Evolutionary conservation across 257 asterid species (phyloP).

Genomic region (Capsicum pubescens): DNA sequence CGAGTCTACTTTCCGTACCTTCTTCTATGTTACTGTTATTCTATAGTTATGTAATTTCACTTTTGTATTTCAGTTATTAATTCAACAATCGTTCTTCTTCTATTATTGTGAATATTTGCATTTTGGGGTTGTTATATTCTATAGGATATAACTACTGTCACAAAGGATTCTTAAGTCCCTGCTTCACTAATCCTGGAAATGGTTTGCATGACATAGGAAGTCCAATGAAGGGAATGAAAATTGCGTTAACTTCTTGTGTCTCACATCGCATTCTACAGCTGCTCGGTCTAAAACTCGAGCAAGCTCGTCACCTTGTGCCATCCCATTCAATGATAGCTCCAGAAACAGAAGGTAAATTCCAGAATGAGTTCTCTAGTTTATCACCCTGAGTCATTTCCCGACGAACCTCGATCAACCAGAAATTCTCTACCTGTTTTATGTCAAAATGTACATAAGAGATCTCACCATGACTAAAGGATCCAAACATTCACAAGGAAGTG

Average conservation of each 20-base stretch:
- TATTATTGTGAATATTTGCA: no score
- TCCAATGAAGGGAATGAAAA: no score
- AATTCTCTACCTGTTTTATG: constrained; percentile 58
- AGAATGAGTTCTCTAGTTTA: constrained; percentile 24
- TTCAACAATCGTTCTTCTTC: no score
- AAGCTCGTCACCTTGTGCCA: constrained; percentile 40
- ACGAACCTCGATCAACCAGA: constrained; percentile 24
- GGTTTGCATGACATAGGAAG: no score
- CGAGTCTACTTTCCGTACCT: no score
- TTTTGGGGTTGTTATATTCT: no score
- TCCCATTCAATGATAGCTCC: constrained; percentile 37
- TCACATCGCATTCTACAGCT: constrained; percentile 32
- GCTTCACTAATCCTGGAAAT: no score
- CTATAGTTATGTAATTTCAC: no score
- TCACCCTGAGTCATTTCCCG: constrained; percentile 22
- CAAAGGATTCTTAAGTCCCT: no score
- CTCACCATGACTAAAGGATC: background rate
- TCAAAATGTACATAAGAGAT: constrained; percentile 41
- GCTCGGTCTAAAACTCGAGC: constrained; percentile 47
- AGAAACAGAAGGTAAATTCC: constrained; percentile 28
- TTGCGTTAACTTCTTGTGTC: background rate
- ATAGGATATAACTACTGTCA: no score
- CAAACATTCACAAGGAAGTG: background rate
- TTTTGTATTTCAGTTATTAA: no score
- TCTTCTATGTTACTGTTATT: no score